These are phyloP conservation scores for Fusarium equiseti DNA, from an alignment of 2,329 filamentous ascomycete species.

Conservation along the genomic window DNA sequence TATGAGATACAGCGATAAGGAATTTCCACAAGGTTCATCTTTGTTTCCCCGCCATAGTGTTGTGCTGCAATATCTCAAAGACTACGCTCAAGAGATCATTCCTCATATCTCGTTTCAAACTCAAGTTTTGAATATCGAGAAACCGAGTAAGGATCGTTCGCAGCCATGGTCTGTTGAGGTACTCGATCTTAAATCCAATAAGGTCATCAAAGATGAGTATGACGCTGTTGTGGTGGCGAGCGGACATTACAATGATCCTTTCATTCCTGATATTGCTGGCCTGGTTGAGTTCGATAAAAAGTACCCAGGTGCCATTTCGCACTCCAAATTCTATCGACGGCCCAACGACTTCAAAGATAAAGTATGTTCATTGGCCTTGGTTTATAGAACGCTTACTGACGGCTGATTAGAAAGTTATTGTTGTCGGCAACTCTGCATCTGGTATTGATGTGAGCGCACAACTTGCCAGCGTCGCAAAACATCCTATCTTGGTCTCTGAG, in stretches of 20 bases:
- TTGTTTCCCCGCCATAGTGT: slow-evolving; percentile 75
- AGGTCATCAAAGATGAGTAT: slow-evolving; percentile 55
- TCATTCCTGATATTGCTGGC: slow-evolving; percentile 68
- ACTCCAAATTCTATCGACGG: slow-evolving; percentile 77
- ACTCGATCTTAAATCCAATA: slow-evolving; percentile 47
- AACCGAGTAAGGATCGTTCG: slow-evolving; percentile 21
- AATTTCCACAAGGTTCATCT: slow-evolving; percentile 68
- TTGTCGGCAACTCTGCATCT: slow-evolving; percentile 79
- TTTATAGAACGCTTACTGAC: not conserved
- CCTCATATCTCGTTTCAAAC: slow-evolving; percentile 70
- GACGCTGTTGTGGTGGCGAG: slow-evolving; percentile 73
- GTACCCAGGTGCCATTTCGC: slow-evolving; percentile 64
- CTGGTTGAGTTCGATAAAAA: slow-evolving; percentile 63
- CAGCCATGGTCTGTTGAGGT: slow-evolving; percentile 60
- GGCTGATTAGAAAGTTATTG: slow-evolving; percentile 68
- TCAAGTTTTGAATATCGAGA: slow-evolving; percentile 65
- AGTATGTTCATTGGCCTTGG: slow-evolving; percentile 25
- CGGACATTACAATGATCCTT: slow-evolving; percentile 72
- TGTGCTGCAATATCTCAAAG: slow-evolving; percentile 74
- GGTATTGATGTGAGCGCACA: slow-evolving; percentile 78
- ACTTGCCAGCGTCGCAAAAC: slow-evolving; percentile 65
- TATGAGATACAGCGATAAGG: slow-evolving; percentile 76
- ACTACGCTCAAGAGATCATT: slow-evolving; percentile 71
- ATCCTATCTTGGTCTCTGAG: slow-evolving; percentile 68
- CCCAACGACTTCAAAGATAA: slow-evolving; percentile 51